Base-by-base conservation (phyloP, 2,329 filamentous ascomycete genomes). In the Aotearoamyces nothofagi region DNA sequence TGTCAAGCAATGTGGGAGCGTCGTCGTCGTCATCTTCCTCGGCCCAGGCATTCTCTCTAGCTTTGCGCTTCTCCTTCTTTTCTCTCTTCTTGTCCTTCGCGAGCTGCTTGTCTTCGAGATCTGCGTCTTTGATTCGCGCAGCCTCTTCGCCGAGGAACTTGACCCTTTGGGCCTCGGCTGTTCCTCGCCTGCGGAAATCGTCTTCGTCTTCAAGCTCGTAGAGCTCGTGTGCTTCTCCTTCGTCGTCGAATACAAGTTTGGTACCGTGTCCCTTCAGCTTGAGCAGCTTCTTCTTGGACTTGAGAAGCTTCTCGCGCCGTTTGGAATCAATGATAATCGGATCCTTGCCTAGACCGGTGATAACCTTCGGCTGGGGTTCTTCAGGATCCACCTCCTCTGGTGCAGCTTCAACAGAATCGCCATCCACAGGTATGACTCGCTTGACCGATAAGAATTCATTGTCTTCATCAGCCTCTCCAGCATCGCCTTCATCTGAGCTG, bases 241-340 rank as follows among this genome's bases (percentile, higher is more conserved):
- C 83, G 26, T 93, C 86, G 55, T 96, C 87, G 51, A 87, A 98
- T 4, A 94, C 66, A 5, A 94, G 59, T 50, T 90, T 92, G 22
- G 70, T 76, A 9, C 82, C 79, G 48, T 78, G 79, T 47, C 83
- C 81, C 61, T 84, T 92, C 61, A 82, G 80, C 50, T 92, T 90
- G 47, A 83, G 67, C 39, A 94, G 69, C 54, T 92, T 80, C 65
- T 93, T 93, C 64, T 94, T 96, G 12, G 81, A 92, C 46, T 78
- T 78, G 39, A 96, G 69, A n/a, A 93, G 68, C 58, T 94, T 96
- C 56, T 93, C 87, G 41, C 84, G 77, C 14, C 90, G 82, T 53
- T 96, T 92, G 9, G 84, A 93, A 58, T 98, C 90, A 37, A 98
- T 73, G 12, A 93, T 59, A 24, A 93, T 63, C 2, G 81, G 70